Percentiles rank a stretch among this genome's conserved stretches.
Evolutionary conservation across 2,329 filamentous ascomycete species (phyloP).

Genomic region (Colletotrichum orbiculare): DNA sequence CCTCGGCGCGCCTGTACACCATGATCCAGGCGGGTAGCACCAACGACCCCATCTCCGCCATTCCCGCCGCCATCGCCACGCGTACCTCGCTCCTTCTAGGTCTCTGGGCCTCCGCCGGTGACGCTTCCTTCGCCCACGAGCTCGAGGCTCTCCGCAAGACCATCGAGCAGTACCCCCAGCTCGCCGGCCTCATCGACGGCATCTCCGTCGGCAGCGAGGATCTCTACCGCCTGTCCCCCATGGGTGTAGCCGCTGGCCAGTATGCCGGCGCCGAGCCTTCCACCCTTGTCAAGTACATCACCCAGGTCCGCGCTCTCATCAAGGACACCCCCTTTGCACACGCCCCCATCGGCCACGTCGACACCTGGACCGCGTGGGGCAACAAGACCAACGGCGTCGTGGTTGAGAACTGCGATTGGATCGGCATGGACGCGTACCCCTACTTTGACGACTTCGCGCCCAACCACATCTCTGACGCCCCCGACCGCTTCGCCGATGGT

Average conservation of each 20-base stretch:
- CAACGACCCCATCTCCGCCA: slow-evolving; percentile 75
- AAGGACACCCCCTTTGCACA: slow-evolving; percentile 68
- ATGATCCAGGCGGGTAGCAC: slow-evolving; percentile 76
- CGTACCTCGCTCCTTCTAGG: slow-evolving; percentile 84
- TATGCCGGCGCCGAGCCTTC: slow-evolving; percentile 72
- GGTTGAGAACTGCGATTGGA: slow-evolving; percentile 77
- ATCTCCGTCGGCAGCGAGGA: slow-evolving; percentile 92
- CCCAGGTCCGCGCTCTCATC: slow-evolving; percentile 72
- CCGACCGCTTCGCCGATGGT: slow-evolving; percentile 77
- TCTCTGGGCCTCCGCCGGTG: slow-evolving; percentile 81
- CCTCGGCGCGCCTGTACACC: slow-evolving; percentile 77
- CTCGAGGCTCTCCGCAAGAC: slow-evolving; percentile 76
- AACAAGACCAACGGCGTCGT: slow-evolving; percentile 79
- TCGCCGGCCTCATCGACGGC: slow-evolving; percentile 78
- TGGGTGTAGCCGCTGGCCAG: slow-evolving; percentile 71
- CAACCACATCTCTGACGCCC: slow-evolving; percentile 74
- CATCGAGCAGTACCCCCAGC: slow-evolving; percentile 75
- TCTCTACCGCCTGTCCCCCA: slow-evolving; percentile 80
- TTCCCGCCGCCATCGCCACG: slow-evolving; percentile 85
- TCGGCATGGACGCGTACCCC: slow-evolving; percentile 87
- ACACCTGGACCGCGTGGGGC: slow-evolving; percentile 86
- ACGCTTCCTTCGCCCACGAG: slow-evolving; percentile 75
- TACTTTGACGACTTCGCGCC: slow-evolving; percentile 80
- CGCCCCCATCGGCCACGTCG: slow-evolving; percentile 81
- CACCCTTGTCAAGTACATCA: slow-evolving; percentile 76